phyloP scores from a whole-genome alignment of 164 flowering plant genomes.

The Tetracentron sinense region DNA sequence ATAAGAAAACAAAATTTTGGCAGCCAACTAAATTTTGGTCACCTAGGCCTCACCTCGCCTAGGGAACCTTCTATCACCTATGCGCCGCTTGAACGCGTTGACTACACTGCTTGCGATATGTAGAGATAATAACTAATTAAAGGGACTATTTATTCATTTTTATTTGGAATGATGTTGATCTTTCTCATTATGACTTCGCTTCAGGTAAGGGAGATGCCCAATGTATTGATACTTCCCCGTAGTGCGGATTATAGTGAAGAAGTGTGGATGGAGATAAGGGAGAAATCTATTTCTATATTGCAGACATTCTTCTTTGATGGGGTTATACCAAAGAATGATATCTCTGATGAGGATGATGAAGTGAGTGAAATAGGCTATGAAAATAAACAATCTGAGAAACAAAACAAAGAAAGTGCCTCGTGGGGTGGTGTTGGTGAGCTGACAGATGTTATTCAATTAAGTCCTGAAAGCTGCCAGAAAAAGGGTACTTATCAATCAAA shows the following conservation, averaged over 20 bases:
- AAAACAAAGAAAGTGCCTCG: slow-evolving; percentile 34
- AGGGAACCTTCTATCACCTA: too few species aligned
- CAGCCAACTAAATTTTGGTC: too few species aligned
- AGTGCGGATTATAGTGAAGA: slow-evolving; percentile 99
- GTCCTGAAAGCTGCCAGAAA: slow-evolving; percentile 47
- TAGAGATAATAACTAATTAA: too few species aligned
- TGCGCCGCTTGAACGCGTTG: too few species aligned
- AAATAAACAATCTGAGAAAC: slow-evolving; percentile 37
- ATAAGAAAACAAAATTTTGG: too few species aligned
- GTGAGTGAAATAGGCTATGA: slow-evolving; percentile 54
- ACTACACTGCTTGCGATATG: too few species aligned
- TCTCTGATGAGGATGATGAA: slow-evolving; percentile 85
- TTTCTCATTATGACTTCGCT: not conserved
- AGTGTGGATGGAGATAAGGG: slow-evolving; percentile 99
- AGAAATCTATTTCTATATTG: slow-evolving; percentile 78
- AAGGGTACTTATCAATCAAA: slow-evolving; percentile 30
- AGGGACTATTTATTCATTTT: not conserved
- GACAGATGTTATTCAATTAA: slow-evolving; percentile 37
- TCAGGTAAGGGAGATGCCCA: slow-evolving; percentile 98
- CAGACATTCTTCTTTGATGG: slow-evolving; percentile 80
- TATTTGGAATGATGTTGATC: not conserved
- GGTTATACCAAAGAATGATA: slow-evolving; percentile 61
- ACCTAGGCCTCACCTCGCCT: too few species aligned
- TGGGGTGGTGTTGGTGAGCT: slow-evolving; percentile 40
- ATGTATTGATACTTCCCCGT: slow-evolving; percentile 93